A percentile compares a stretch with the other conserved stretches of the same genome.
Evolutionary conservation across 495 filamentous ascomycete genomes (phyloP).

Genomic region (Mytilinidion resinicola): DNA sequence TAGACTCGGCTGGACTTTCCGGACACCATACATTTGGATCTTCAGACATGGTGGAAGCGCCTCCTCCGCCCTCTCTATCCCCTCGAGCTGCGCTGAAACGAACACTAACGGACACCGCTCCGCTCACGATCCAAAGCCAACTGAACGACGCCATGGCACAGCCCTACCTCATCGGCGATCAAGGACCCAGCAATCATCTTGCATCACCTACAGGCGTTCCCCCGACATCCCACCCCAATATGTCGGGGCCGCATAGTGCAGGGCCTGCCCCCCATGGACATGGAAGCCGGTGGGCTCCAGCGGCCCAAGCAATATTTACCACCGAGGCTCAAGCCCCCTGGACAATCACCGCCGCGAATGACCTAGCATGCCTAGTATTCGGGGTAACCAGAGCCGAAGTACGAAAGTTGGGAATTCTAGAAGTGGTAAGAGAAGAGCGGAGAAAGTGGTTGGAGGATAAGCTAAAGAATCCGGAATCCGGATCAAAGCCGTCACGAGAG

Average conservation of each 20-base stretch:
- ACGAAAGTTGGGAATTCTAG: conserved; percentile 87
- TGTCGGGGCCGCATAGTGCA: conserved; percentile 13
- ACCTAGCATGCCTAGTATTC: conserved; percentile 91
- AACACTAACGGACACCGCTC: conserved; percentile 75
- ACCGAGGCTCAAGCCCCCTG: conserved; percentile 82
- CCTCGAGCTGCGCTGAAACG: conserved; percentile 68
- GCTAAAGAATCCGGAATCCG: conserved; percentile 51
- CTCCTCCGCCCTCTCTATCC: conserved; percentile 37
- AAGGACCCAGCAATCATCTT: conserved; percentile 34
- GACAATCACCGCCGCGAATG: conserved; percentile 96
- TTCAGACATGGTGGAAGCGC: not conserved
- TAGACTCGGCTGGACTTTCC: not conserved
- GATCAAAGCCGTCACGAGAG: conserved; percentile 42
- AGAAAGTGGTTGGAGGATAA: conserved; percentile 86
- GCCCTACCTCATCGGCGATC: conserved; percentile 51
- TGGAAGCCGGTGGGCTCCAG: conserved; percentile 80
- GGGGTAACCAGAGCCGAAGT: conserved; percentile 92
- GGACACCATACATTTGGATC: not conserved
- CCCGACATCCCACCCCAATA: not conserved
- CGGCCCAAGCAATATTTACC: conserved; percentile 93
- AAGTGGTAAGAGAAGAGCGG: conserved; percentile 84
- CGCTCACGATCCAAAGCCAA: conserved; percentile 67
- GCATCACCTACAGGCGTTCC: conserved; percentile 41
- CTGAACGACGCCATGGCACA: conserved; percentile 84
- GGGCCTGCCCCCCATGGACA: conserved; percentile 51